A percentile compares a stretch with the other conserved stretches of the same genome.
Conservation (phyloP, 1,139 yeast genomes). For the Wickerhamomyces sp. region DNA sequence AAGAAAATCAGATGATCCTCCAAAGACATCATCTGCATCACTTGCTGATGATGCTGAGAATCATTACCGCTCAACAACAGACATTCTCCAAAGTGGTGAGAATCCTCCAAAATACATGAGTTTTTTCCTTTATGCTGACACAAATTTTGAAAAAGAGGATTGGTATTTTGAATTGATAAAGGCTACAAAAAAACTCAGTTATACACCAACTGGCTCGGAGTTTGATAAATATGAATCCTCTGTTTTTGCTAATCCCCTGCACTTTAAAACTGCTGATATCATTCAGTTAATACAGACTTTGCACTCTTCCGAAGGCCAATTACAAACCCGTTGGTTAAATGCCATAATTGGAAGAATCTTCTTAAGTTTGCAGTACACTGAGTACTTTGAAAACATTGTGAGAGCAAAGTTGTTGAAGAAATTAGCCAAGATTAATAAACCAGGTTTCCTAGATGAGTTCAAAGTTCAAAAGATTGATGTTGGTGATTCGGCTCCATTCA, state of each 20-base stretch:
- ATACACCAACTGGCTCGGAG: slow-evolving; percentile 13
- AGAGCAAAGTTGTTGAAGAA: slow-evolving; percentile 61
- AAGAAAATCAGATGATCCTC: slow-evolving; percentile 26
- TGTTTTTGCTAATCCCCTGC: slow-evolving; percentile 65
- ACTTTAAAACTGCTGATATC: slow-evolving; percentile 67
- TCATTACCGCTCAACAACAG: slow-evolving; percentile 27
- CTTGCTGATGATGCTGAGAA: slow-evolving; percentile 8
- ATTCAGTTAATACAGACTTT: slow-evolving; percentile 68
- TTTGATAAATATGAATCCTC: slow-evolving; percentile 36
- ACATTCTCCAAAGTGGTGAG: slow-evolving; percentile 21
- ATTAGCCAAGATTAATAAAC: slow-evolving; percentile 72
- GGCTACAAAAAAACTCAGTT: slow-evolving; percentile 48
- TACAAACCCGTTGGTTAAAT: slow-evolving; percentile 86
- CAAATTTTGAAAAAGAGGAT: slow-evolving; percentile 81
- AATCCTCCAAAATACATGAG: slow-evolving; percentile 49
- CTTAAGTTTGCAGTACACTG: slow-evolving; percentile 69
- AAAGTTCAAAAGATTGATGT: slow-evolving; percentile 66
- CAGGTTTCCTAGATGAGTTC: slow-evolving; percentile 82
- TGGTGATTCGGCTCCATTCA: slow-evolving; percentile 76
- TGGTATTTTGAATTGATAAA: slow-evolving; percentile 83
- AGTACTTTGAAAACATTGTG: slow-evolving; percentile 52
- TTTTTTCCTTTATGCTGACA: slow-evolving; percentile 71
- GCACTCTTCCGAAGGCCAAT: slow-evolving; percentile 77
- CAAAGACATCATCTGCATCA: slow-evolving; percentile 19
- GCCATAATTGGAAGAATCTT: slow-evolving; percentile 81